Evolutionary conservation across 192 early-diverging fungal genomes (phyloP).

Genomic region (Coemansia sp.): DNA sequence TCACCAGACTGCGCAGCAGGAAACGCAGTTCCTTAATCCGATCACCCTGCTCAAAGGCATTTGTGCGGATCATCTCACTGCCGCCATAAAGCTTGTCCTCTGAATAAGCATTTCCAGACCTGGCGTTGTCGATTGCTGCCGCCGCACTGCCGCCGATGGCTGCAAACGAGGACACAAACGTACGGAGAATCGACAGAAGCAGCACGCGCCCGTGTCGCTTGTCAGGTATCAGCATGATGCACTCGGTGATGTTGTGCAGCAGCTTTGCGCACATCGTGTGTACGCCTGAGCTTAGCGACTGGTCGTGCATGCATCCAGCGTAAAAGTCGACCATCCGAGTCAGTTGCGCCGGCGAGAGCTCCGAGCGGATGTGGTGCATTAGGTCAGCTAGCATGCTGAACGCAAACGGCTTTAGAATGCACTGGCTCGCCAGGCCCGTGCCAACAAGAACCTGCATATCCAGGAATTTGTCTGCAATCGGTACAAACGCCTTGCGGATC

Average conservation of each 20-base stretch:
- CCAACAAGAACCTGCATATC: constrained; percentile 94
- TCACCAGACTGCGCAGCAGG: constrained; percentile 86
- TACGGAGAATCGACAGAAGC: constrained; percentile 78
- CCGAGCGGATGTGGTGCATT: constrained; percentile 89
- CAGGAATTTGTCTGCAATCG: constrained; percentile 87
- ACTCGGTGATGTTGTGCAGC: constrained; percentile 87
- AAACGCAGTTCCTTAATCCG: constrained; percentile 70
- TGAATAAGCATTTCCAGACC: constrained; percentile 18
- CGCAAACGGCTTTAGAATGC: constrained; percentile 87
- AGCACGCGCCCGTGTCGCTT: constrained; percentile 66
- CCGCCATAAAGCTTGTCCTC: constrained; percentile 44
- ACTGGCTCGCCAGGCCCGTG: constrained; percentile 86
- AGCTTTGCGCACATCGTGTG: constrained; percentile 98
- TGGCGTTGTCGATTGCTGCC: constrained; percentile 30
- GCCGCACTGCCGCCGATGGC: constrained; percentile 41
- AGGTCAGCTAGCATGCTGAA: constrained; percentile 95
- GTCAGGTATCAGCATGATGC: constrained; percentile 69
- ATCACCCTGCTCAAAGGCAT: constrained; percentile 51
- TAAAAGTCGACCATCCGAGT: constrained; percentile 86
- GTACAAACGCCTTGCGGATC: constrained; percentile 83
- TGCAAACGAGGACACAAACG: constrained; percentile 65
- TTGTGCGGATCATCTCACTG: constrained; percentile 47
- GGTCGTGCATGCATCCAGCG: constrained; percentile 89
- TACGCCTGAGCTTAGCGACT: constrained; percentile 82
- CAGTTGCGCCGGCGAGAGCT: constrained; percentile 79